phyloP scores from a whole-genome alignment of 306 rosid species.

The Castanospermum australe region DNA sequence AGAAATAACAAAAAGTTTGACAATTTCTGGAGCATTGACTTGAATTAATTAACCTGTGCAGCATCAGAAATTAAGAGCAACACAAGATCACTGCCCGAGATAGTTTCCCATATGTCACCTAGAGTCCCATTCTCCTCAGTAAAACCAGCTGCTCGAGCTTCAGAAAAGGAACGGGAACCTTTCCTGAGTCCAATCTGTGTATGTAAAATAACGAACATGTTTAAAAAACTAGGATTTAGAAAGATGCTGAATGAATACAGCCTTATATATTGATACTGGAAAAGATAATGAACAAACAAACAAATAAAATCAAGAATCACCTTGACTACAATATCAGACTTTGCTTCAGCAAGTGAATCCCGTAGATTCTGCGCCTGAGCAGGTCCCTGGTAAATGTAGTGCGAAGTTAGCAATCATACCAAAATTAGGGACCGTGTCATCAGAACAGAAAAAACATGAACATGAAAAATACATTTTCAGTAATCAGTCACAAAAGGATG shows the following conservation, averaged over 20 bases:
- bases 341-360: conserved; percentile 67
- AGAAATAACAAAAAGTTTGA: not conserved
- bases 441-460: not conserved
- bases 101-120: conserved; percentile 71
- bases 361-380: conserved; percentile 83
- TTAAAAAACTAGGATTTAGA: not conserved
- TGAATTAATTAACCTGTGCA: conserved; percentile 54
- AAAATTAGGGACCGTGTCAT: not conserved
- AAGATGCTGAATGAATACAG: not conserved
- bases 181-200: conserved; percentile 76
- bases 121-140: conserved; percentile 72
- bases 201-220: not conserved
- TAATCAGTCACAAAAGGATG: too few species aligned
- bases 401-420: not conserved
- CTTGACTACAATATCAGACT: conserved; percentile 73
- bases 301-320: conserved; percentile 24
- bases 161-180: conserved; percentile 70
- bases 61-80: conserved; percentile 77
- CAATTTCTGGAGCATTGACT: not conserved
- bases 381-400: conserved; percentile 53
- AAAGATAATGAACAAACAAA: not conserved
- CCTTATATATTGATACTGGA: not conserved
- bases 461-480: not conserved
- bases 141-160: conserved; percentile 76
- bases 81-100: conserved; percentile 68